A percentile compares a stretch with the other conserved stretches of the same genome.
These are phyloP conservation scores for Xylaria flabelliformis DNA, from an alignment of 495 filamentous ascomycete species.

Conservation along the genomic window DNA sequence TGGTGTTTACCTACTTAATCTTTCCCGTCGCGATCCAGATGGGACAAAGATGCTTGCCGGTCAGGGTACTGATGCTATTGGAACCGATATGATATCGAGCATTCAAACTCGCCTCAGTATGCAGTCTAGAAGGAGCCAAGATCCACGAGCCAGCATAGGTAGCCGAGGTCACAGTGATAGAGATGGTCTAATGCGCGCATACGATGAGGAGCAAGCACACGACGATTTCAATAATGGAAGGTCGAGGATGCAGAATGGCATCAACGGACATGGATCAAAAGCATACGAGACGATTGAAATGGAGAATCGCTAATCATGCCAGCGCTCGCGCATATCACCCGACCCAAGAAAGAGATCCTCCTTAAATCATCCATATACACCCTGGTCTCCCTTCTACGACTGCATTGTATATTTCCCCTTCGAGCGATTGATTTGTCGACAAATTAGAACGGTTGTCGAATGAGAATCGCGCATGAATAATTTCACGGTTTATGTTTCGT, in stretches of 20 bases:
- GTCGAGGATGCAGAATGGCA: conserved; percentile 43
- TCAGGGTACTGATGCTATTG: conserved; percentile 76
- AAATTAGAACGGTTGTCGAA: conserved; percentile 37
- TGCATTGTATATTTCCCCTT: conserved; percentile 41
- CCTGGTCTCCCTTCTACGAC: conserved; percentile 29
- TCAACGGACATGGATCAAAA: conserved; percentile 33
- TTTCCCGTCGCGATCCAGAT: conserved; percentile 88
- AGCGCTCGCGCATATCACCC: conserved; percentile 12
- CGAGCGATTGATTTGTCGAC: conserved; percentile 30
- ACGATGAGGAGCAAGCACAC: conserved; percentile 76
- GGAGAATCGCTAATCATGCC: conserved; percentile 46
- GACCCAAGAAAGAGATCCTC: neutral
- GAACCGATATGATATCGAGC: conserved; percentile 89
- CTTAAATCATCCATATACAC: conserved; percentile 3
- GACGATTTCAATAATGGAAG: conserved; percentile 53
- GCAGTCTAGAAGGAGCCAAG: conserved; percentile 74
- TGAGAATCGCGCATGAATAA: conserved; percentile 37
- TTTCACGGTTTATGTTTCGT: conserved; percentile 36
- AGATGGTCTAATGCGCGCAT: conserved; percentile 81
- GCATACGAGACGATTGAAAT: conserved; percentile 51
- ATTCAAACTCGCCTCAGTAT: conserved; percentile 89
- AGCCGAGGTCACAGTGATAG: conserved; percentile 70
- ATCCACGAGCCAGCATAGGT: conserved; percentile 59
- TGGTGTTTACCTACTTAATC: conserved; percentile 95
- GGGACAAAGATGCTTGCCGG: conserved; percentile 71